Conservation (phyloP, 768 basidiomycete species). For the Royoungia palumana region DNA sequence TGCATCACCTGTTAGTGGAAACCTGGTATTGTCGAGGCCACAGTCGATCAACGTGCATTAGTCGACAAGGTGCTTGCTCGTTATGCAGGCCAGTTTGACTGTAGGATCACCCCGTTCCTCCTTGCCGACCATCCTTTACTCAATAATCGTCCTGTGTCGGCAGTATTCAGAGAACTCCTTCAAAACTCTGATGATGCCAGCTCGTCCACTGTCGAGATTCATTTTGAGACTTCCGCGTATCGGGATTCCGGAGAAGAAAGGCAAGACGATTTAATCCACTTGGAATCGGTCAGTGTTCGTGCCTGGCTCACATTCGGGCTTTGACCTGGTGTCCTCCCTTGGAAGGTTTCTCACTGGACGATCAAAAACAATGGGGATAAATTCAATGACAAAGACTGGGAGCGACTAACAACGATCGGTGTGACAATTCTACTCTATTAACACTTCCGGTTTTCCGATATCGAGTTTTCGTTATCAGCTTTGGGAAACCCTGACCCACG, state of each 20-base stretch:
- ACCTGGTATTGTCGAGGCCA: no score
- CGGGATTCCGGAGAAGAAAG: constrained; percentile 13
- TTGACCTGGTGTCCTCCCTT: not conserved
- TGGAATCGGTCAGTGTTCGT: constrained; percentile 53
- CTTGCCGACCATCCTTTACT: not conserved
- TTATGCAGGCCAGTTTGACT: constrained; percentile 91
- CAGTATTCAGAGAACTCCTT: constrained; percentile 57
- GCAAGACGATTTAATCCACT: constrained; percentile 33
- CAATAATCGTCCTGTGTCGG: not conserved
- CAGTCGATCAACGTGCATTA: constrained; percentile 86
- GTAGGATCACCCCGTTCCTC: constrained; percentile 22
- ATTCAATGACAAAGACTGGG: constrained; percentile 88
- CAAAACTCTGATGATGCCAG: constrained; percentile 59
- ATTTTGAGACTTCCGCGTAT: constrained; percentile 60
- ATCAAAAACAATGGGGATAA: constrained; percentile 83
- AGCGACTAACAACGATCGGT: constrained; percentile 85
- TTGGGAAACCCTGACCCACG: constrained; percentile 94
- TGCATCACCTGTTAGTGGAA: no score
- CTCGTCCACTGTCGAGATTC: constrained; percentile 71
- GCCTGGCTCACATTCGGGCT: constrained; percentile 9
- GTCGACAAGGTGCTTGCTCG: constrained; percentile 94
- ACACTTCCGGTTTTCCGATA: no score
- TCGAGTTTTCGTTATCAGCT: constrained; percentile 38
- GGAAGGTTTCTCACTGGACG: constrained; percentile 70
- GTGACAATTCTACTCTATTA: constrained; percentile 3